Base-by-base conservation (phyloP, 2,329 filamentous ascomycete species). In the Talaromyces sp. region DNA sequence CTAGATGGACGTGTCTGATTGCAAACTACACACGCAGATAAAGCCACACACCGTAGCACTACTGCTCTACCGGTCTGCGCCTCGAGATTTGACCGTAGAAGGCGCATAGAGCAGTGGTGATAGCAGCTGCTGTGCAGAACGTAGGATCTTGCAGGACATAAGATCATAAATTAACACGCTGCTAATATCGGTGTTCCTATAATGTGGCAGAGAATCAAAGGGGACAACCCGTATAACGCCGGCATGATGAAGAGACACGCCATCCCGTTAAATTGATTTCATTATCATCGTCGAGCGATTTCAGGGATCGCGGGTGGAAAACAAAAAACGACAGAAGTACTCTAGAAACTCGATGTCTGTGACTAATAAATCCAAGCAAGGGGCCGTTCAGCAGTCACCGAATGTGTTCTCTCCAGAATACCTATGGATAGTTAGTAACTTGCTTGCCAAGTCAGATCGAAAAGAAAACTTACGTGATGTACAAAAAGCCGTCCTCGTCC, bases 361-460 rank as follows among this genome's bases (percentile, higher is more conserved):
- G 27, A 31, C 44, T 23, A 18, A 18, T 27, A 47, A 47, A 47
- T 27, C 40, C 44, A 23, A 23, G 9, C 50, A 31, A 23, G 23
- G 12, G 53, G 27, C 36, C 54, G 23, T 6, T 60, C 58, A 73
- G 44, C 66, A 66, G 64, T 76, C 73, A 74, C 95, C 95, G 75
- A 99, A 99, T 60, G 95, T 99, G 85, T 98, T 99, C 87, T 98
- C 95, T 81, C 95, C 95, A 57, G 94, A 98, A 85, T 96, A 96
- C 71, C 86, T 89, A 69, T 63, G 54, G 40, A 34, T 54, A 64
- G 61, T 74, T 61, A 74, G 67, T 61, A 63, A 62, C 51, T 23
- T 42, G 52, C 9, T 28, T 50, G 23, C 34, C n/a, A 4, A 60
- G 9, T 55, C 27, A 23, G 34, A 27, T 14, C 62, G 50, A 51